Conservation (phyloP, 1,139 yeast genomes). For the Zygoascus sp. region DNA sequence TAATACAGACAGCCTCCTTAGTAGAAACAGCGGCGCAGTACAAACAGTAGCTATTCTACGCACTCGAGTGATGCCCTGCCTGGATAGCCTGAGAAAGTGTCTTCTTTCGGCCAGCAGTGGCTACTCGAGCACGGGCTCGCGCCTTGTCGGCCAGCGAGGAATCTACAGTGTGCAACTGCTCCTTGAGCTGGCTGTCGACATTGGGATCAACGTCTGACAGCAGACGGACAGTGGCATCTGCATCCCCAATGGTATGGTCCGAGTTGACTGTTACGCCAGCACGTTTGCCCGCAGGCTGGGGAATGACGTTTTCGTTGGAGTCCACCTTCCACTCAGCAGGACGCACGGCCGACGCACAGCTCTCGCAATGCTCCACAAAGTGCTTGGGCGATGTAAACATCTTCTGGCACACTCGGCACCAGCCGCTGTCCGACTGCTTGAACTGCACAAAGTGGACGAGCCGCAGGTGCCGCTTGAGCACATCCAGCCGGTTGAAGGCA, state of each 20-base stretch:
- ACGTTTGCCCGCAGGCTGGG: conserved; percentile 12
- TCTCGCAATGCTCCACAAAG: conserved; percentile 63
- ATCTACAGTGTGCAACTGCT: conserved; percentile 14
- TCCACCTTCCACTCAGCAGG: conserved; percentile 38
- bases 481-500: conserved; percentile 64
- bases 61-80: conserved; percentile 22
- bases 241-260: conserved; percentile 15
- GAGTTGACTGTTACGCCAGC: conserved; percentile 19
- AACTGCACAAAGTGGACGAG: conserved; percentile 57
- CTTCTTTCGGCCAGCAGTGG: conserved; percentile 15
- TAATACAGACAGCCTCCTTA: too few relatives aligned
- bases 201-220: conserved; percentile 12
- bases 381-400: conserved; percentile 53
- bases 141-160: conserved; percentile 16
- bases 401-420: conserved; percentile 60
- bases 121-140: conserved; percentile 16
- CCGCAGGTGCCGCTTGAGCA: conserved; percentile 61
- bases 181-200: conserved; percentile 20
- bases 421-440: conserved; percentile 50
- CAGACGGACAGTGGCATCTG: conserved; percentile 17
- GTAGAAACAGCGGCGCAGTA: too few relatives aligned
- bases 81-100: conserved; percentile 27
- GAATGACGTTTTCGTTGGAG: conserved; percentile 17
- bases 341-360: conserved; percentile 47
- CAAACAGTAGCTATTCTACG: too few relatives aligned